These are phyloP conservation scores for Suillus luteus DNA, from an alignment of 768 basidiomycete genomes.

Conservation along the genomic window DNA sequence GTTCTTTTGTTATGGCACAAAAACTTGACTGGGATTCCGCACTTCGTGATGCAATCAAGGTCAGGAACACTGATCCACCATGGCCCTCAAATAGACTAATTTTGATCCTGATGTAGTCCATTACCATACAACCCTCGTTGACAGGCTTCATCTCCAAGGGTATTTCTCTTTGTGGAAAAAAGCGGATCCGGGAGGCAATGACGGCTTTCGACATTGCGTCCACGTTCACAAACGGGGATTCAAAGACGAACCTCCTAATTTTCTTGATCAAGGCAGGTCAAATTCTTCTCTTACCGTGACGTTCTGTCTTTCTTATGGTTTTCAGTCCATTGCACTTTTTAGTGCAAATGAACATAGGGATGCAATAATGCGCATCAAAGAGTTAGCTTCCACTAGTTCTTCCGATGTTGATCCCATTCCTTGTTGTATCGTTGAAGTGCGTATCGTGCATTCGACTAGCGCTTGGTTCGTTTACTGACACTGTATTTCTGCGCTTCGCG, in stretches of 20 bases:
- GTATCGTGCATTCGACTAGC: background rate
- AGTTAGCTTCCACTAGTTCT: background rate
- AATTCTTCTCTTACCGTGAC: background rate
- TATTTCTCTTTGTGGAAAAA: background rate
- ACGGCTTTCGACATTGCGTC: background rate
- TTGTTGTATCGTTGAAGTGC: background rate
- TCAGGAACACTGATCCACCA: background rate
- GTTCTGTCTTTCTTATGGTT: background rate
- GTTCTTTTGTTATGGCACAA: background rate
- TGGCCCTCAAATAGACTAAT: background rate
- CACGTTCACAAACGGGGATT: conserved; percentile 1
- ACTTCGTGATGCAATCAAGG: background rate
- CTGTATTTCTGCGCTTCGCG: background rate
- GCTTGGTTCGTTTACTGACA: background rate
- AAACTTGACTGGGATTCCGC: background rate
- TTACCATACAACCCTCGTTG: background rate
- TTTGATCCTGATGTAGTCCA: background rate
- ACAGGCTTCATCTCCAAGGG: background rate
- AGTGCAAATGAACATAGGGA: background rate
- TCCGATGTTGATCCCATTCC: background rate
- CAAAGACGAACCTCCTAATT: background rate
- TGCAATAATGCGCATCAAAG: background rate
- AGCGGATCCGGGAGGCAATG: background rate
- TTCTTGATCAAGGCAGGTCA: background rate
- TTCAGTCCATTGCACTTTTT: conserved; percentile 1